Percentiles rank a stretch among this genome's conserved stretches.
Conservation (phyloP, 2,329 filamentous ascomycete species). For the Colletotrichum sp. region DNA sequence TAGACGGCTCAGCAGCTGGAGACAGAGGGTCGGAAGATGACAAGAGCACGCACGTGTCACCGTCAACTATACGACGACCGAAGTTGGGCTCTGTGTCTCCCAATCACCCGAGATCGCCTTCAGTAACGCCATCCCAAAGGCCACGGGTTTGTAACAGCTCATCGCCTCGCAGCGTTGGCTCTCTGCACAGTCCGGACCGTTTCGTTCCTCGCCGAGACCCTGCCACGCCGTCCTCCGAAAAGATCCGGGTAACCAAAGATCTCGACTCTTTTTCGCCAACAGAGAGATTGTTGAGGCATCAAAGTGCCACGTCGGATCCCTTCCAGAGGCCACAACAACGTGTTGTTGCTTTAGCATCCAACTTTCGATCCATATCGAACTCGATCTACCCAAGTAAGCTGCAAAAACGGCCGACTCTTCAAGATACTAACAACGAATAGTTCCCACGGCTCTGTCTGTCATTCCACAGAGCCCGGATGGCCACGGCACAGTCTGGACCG, state of each 20-base stretch:
- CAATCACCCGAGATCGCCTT: not conserved
- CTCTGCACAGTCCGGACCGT: slow-evolving; percentile 42
- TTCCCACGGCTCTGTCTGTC: slow-evolving; percentile 29
- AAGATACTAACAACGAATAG: not conserved
- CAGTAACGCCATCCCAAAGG: not conserved
- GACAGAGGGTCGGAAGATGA: not conserved
- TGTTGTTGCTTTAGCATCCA: slow-evolving; percentile 15
- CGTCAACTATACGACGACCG: not conserved
- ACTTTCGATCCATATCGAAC: slow-evolving; percentile 18
- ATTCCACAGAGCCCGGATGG: slow-evolving; percentile 56
- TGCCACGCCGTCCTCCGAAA: slow-evolving; percentile 40
- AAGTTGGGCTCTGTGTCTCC: not conserved
- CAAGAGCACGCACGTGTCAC: not conserved
- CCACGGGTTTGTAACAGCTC: not conserved
- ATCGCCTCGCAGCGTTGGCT: not conserved
- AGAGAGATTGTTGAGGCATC: slow-evolving; percentile 51
- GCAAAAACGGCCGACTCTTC: slow-evolving; percentile 11
- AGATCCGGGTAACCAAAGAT: slow-evolving; percentile 43
- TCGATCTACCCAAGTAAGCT: not conserved
- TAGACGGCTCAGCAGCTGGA: slow-evolving; percentile 13
- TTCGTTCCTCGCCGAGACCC: slow-evolving; percentile 53
- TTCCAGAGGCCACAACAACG: slow-evolving; percentile 42
- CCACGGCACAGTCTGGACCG: slow-evolving; percentile 75
- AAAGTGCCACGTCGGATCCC: slow-evolving; percentile 43
- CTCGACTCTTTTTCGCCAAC: slow-evolving; percentile 43